Percentiles rank a stretch among this genome's conserved stretches.
Evolutionary conservation across 2,329 filamentous ascomycete species (phyloP).

Genomic region (Colletotrichum coccodes): DNA sequence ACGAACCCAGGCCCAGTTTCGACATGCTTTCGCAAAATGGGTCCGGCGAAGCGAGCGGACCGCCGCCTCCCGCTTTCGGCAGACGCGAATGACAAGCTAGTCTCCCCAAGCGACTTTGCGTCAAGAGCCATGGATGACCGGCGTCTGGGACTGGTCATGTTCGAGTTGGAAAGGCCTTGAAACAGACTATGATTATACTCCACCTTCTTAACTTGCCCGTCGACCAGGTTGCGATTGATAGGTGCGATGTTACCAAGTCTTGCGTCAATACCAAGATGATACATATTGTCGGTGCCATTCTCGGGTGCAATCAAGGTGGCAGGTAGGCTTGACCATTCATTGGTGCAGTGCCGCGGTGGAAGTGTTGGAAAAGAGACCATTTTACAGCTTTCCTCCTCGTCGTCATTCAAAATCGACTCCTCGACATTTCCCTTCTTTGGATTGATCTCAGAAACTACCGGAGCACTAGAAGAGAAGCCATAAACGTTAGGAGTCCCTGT

Average conservation of each 20-base stretch:
- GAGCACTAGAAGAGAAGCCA: background rate
- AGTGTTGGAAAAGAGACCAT: conserved; percentile 48
- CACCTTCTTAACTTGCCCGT: conserved; percentile 30
- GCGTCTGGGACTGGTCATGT: background rate
- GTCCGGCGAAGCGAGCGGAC: background rate
- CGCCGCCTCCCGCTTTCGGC: background rate
- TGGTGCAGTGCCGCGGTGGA: conserved; percentile 42
- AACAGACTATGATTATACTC: conserved; percentile 30
- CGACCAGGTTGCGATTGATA: conserved; percentile 14
- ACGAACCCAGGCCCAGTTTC: background rate
- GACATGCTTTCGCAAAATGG: background rate
- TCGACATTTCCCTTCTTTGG: background rate
- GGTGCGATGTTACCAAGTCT: conserved; percentile 34
- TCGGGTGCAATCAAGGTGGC: conserved; percentile 13
- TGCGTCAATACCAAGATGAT: conserved; percentile 45
- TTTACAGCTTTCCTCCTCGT: background rate
- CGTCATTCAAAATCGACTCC: background rate
- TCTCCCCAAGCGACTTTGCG: background rate
- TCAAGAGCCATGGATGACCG: background rate
- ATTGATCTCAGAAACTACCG: background rate
- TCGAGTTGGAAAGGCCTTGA: conserved; percentile 34
- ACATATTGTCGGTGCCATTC: conserved; percentile 34
- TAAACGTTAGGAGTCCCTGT: background rate
- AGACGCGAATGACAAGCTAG: background rate
- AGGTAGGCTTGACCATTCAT: conserved; percentile 44